These are phyloP conservation scores for Pythium folliculosum DNA, from an alignment of 352 stramenopile genomes.

Conservation along the genomic window DNA sequence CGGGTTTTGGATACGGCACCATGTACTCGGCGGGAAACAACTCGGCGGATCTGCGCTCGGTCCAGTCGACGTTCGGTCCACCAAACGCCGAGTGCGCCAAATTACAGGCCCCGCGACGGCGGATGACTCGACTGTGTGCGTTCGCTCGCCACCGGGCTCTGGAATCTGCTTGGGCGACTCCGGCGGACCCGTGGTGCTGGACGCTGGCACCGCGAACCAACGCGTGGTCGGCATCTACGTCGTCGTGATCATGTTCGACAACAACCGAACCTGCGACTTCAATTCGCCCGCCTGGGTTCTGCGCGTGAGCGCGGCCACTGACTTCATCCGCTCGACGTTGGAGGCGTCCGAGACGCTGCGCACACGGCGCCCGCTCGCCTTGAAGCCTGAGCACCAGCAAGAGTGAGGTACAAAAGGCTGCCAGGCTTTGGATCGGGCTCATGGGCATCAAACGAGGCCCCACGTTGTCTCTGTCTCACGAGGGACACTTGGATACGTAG, in stretches of 20 bases:
- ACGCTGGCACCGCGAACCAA: background rate
- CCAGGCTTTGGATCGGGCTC: no score
- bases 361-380: background rate
- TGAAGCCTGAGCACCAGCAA: background rate
- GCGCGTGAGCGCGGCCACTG: background rate
- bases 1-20: background rate
- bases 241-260: background rate
- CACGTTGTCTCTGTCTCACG: no score
- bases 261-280: background rate
- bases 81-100: background rate
- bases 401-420: no score
- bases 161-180: background rate
- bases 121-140: background rate
- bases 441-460: no score
- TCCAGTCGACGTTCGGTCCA: background rate
- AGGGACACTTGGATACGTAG: no score
- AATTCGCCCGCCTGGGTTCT: background rate
- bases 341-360: background rate
- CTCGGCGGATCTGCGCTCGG: background rate
- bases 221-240: background rate
- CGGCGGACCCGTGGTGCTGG: background rate
- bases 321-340: background rate
- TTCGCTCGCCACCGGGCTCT: background rate
- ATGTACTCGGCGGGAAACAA: background rate
- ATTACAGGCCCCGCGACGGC: background rate